Percentiles rank a stretch among this genome's conserved stretches.
These are phyloP conservation scores for Leishmania major DNA, from an alignment of 208 protist genomes.

Conservation along the genomic window DNA sequence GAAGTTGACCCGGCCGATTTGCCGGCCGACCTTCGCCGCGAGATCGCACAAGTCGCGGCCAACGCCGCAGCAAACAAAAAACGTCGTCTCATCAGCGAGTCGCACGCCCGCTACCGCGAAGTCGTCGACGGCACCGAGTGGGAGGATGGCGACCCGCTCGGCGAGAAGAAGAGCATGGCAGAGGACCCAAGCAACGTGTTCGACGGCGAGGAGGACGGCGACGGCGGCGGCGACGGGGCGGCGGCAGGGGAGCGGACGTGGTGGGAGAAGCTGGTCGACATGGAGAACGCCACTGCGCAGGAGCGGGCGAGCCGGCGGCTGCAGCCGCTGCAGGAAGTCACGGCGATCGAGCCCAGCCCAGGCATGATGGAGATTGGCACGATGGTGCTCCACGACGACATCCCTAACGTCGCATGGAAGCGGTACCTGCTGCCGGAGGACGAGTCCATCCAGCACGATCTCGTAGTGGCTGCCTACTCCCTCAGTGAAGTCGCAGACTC, in stretches of 20 bases:
- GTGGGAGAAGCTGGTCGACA: conserved; percentile 86
- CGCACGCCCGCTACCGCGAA: conserved; percentile 74
- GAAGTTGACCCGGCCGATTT: conserved; percentile 75
- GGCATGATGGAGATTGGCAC: conserved; percentile 92
- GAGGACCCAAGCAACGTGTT: conserved; percentile 56
- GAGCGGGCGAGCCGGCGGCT: conserved; percentile 60
- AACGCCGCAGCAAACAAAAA: conserved; percentile 59
- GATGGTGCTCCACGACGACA: conserved; percentile 88
- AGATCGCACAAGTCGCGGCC: conserved; percentile 75
- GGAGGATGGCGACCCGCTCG: conserved; percentile 73
- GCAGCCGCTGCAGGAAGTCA: conserved; percentile 82
- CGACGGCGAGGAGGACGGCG: conserved; percentile 54
- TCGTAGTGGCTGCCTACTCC: conserved; percentile 86
- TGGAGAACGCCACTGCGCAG: conserved; percentile 58
- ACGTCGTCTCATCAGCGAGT: conserved; percentile 47
- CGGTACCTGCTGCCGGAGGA: conserved; percentile 87
- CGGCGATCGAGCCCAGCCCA: conserved; percentile 83
- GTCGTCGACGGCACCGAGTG: conserved; percentile 85
- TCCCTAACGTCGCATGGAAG: conserved; percentile 88
- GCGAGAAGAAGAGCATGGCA: conserved; percentile 30
- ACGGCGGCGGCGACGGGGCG: conserved; percentile 9
- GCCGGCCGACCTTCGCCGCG: conserved; percentile 64
- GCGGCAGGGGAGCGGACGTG: conserved; percentile 51
- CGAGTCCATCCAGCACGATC: conserved; percentile 79
- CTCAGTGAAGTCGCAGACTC: conserved; percentile 80